These are phyloP conservation scores for Rhizopus microsporus DNA, from an alignment of 371 early-diverging fungal genomes.

Conservation along the genomic window DNA sequence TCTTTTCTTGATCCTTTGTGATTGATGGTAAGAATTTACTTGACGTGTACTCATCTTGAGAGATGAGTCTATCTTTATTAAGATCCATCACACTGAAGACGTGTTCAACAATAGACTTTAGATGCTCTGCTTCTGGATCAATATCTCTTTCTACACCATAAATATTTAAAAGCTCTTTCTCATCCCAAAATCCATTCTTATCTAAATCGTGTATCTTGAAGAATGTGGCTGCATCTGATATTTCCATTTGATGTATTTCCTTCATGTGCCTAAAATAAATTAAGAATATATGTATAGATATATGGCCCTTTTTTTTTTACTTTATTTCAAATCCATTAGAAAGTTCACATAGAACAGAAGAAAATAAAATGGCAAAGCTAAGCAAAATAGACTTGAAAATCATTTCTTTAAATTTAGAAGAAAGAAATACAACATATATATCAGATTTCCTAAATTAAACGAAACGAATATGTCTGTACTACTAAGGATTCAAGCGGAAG, in stretches of 20 bases:
- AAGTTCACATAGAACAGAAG: not conserved
- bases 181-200: conserved; percentile 40
- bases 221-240: conserved; percentile 40
- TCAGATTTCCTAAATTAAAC: too few species aligned
- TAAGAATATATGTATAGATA: not conserved
- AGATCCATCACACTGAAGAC: conserved; percentile 41
- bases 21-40: conserved; percentile 23
- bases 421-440: not conserved
- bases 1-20: conserved; percentile 18
- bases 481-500: too few species aligned
- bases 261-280: conserved; percentile 34
- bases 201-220: conserved; percentile 49
- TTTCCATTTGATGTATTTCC: conserved; percentile 35
- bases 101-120: conserved; percentile 39
- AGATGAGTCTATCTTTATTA: conserved; percentile 33
- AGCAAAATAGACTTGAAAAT: not conserved
- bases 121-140: conserved; percentile 38
- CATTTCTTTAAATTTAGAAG: conserved; percentile 1
- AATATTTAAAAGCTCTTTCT: conserved; percentile 30
- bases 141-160: conserved; percentile 39
- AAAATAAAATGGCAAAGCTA: not conserved
- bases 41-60: conserved; percentile 34
- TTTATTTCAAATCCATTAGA: conserved; percentile 13
- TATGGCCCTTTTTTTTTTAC: conserved; percentile 1
- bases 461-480: too few species aligned